These are phyloP conservation scores for Bryum argenteum DNA, from an alignment of 225 moss, liverwort and hornwort species.

Conservation along the genomic window DNA sequence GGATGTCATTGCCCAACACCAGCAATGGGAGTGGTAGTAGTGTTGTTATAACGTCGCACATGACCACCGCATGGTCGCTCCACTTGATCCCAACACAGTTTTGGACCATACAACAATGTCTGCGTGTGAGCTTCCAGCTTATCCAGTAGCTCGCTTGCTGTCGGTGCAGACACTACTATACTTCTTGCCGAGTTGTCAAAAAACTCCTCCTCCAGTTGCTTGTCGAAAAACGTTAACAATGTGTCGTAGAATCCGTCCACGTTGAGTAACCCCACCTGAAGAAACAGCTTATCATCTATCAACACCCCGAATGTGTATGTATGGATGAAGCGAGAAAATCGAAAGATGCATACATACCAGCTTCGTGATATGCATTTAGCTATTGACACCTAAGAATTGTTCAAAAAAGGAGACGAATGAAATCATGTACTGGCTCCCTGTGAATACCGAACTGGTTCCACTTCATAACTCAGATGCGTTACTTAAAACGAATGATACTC, in stretches of 20 bases:
- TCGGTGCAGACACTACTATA: constrained; percentile 84
- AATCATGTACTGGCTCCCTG: too few species aligned
- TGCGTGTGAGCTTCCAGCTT: constrained; percentile 65
- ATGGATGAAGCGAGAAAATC: too few species aligned
- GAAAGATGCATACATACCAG: not conserved
- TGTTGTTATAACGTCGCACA: constrained; percentile 31
- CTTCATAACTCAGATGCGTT: too few species aligned
- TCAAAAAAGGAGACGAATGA: too few species aligned
- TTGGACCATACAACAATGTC: constrained; percentile 31
- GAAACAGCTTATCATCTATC: too few species aligned
- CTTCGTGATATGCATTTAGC: too few species aligned
- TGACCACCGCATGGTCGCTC: constrained; percentile 46
- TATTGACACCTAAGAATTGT: not conserved
- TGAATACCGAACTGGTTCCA: too few species aligned
- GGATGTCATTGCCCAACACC: constrained; percentile 38
- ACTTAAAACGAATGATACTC: too few species aligned
- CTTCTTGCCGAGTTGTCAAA: constrained; percentile 67
- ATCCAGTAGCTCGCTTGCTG: constrained; percentile 78
- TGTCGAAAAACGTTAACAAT: constrained; percentile 76
- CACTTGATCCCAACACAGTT: constrained; percentile 47
- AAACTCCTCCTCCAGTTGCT: constrained; percentile 83
- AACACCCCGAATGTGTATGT: too few species aligned
- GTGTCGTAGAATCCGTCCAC: constrained; percentile 94
- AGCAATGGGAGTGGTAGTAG: constrained; percentile 36
- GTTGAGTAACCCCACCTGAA: constrained; percentile 86